phyloP scores from a whole-genome alignment of 768 basidiomycete genomes.

The Xanthoconium stramineum region DNA sequence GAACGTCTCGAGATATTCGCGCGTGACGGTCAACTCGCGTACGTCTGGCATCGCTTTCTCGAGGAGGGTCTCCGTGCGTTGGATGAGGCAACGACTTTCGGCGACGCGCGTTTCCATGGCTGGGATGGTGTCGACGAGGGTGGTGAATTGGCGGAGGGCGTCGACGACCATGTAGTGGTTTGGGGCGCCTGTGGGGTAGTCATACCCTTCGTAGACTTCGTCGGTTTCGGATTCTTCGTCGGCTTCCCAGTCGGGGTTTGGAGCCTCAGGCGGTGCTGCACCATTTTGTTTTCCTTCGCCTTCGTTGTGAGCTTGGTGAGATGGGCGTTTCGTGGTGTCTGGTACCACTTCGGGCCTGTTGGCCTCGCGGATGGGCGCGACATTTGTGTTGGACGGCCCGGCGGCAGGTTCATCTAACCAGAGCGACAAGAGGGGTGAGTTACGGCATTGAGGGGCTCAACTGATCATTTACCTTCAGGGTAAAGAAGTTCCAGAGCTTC shows the following conservation, averaged over 20 bases:
- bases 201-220: not conserved
- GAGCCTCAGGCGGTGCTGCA: not conserved
- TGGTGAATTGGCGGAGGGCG: constrained; percentile 26
- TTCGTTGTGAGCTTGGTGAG: not conserved
- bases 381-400: not conserved
- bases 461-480: constrained; percentile 2
- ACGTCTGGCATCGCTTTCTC: constrained; percentile 14
- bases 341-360: not conserved
- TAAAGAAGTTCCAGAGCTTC: constrained; percentile 12
- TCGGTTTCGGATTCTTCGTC: constrained; percentile 2
- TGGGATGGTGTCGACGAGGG: constrained; percentile 20
- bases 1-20: constrained; percentile 26
- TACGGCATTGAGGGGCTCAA: not conserved
- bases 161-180: constrained; percentile 26
- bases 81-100: constrained; percentile 19
- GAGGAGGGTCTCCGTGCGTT: constrained; percentile 14
- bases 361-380: not conserved
- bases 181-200: constrained; percentile 16
- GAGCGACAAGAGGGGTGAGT: not conserved
- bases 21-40: constrained; percentile 19
- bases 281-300: not conserved
- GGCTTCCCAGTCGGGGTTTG: not conserved
- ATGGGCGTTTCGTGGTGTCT: not conserved
- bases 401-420: constrained; percentile 8
- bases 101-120: constrained; percentile 18